Evolutionary conservation across 2,329 filamentous ascomycete species (phyloP).

Genomic region (Pseudocercospora crystallina): DNA sequence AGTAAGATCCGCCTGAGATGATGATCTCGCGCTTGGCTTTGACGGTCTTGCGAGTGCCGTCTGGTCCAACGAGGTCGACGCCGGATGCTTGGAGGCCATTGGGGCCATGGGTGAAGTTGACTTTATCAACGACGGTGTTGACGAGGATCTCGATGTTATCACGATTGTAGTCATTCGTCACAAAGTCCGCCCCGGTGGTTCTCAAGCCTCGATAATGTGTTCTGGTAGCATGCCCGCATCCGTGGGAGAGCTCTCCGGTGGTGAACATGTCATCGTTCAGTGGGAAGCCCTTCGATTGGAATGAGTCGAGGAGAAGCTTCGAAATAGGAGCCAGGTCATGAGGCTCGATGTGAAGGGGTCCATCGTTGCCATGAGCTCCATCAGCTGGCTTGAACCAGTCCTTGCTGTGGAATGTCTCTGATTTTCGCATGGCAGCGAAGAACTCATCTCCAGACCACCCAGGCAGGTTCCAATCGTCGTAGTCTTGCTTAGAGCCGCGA

Average conservation of each 20-base stretch:
- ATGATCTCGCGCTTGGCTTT: constrained; percentile 18
- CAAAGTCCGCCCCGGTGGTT: constrained; percentile 55
- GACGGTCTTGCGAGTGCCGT: constrained; percentile 40
- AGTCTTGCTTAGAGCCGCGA: constrained; percentile 45
- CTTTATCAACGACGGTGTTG: constrained; percentile 54
- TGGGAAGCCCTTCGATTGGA: constrained; percentile 23
- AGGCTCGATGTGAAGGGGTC: constrained; percentile 27
- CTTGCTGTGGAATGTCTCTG: constrained; percentile 24
- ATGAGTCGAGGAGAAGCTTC: constrained; percentile 22
- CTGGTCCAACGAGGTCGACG: constrained; percentile 41
- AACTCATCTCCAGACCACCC: constrained; percentile 29
- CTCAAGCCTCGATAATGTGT: constrained; percentile 54
- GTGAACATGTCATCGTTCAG: constrained; percentile 29
- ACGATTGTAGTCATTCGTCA: constrained; percentile 40
- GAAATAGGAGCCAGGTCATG: constrained; percentile 43
- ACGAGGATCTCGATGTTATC: constrained; percentile 48
- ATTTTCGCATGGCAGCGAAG: constrained; percentile 27
- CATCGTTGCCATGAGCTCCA: constrained; percentile 21
- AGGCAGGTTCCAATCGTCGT: constrained; percentile 30
- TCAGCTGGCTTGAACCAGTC: constrained; percentile 22
- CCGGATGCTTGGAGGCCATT: constrained; percentile 49
- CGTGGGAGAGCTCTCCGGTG: constrained; percentile 50
- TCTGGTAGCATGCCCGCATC: constrained; percentile 56
- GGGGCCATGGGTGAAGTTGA: constrained; percentile 59
- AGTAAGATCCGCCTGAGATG: constrained; percentile 50